Evolutionary conservation across 2,329 filamentous ascomycete genomes (phyloP).

Genomic region (Colletotrichum godetiae): DNA sequence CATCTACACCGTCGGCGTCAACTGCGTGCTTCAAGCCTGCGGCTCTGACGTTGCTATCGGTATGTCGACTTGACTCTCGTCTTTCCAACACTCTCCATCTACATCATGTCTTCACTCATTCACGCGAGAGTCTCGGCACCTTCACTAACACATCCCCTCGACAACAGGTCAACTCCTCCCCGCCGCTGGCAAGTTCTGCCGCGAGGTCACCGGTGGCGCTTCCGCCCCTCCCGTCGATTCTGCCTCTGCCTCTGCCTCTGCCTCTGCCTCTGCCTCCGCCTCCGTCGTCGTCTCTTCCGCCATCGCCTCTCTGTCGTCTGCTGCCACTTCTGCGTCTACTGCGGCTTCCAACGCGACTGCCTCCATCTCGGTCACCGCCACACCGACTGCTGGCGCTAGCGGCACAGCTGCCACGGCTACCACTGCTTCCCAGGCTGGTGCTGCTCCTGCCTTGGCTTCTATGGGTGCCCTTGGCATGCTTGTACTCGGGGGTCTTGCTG

Average conservation of each 20-base stretch:
- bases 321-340: not conserved
- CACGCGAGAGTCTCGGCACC: not conserved
- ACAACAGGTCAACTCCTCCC: slow-evolving; percentile 40
- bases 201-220: slow-evolving; percentile 28
- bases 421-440: not conserved
- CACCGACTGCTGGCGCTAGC: not conserved
- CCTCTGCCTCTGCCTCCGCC: slow-evolving; percentile 8
- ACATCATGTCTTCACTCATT: too few relatives aligned
- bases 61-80: slow-evolving; percentile 6
- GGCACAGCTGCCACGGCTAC: not conserved
- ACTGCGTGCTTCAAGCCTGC: slow-evolving; percentile 54
- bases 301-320: too few relatives aligned
- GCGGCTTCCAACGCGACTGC: not conserved
- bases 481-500: slow-evolving; percentile 30
- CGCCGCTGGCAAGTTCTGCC: slow-evolving; percentile 38
- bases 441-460: slow-evolving; percentile 7
- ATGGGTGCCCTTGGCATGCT: slow-evolving; percentile 24
- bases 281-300: too few relatives aligned
- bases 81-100: too few relatives aligned
- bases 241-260: slow-evolving; percentile 14
- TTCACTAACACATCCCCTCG: not conserved
- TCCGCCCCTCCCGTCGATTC: slow-evolving; percentile 14
- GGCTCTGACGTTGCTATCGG: slow-evolving; percentile 48
- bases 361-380: not conserved
- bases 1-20: slow-evolving; percentile 51